These are phyloP conservation scores for Lactarius evosmus DNA, from an alignment of 768 basidiomycete genomes.

Conservation along the genomic window DNA sequence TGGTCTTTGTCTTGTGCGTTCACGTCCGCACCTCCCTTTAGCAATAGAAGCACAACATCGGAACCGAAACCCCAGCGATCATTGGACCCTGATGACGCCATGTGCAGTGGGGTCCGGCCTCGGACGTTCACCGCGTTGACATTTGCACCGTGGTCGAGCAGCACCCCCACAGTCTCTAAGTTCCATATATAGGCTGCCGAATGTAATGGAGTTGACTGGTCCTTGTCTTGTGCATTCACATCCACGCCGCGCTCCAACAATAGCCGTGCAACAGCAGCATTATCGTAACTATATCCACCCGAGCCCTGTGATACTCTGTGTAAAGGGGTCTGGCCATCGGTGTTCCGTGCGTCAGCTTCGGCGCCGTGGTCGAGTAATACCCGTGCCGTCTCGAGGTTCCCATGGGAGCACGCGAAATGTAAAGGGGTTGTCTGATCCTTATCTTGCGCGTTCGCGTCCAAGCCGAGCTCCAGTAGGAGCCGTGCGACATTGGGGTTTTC, in stretches of 20 bases:
- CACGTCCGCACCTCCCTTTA: not conserved
- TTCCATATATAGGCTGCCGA: too few relatives aligned
- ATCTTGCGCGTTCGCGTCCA: not conserved
- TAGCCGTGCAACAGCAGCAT: not conserved
- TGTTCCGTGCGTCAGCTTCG: not conserved
- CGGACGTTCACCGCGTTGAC: too few relatives aligned
- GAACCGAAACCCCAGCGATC: too few relatives aligned
- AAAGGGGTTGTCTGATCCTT: not conserved
- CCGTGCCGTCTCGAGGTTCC: rapidly evolving
- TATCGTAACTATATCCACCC: too few relatives aligned
- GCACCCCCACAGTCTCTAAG: too few relatives aligned
- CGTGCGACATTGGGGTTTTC: too few relatives aligned
- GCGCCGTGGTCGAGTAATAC: not conserved
- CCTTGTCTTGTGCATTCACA: too few relatives aligned
- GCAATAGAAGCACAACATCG: too few relatives aligned
- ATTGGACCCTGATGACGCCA: too few relatives aligned
- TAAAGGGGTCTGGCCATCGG: not conserved
- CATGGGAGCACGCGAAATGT: not conserved
- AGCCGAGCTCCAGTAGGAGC: not conserved
- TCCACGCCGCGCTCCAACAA: not conserved
- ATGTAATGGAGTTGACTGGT: too few relatives aligned
- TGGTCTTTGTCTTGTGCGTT: not conserved
- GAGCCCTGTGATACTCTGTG: not conserved
- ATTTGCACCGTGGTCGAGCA: too few relatives aligned
- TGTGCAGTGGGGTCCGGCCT: too few relatives aligned